A percentile compares a stretch with the other conserved stretches of the same genome.
Evolutionary conservation across 257 asterid genomes (phyloP).

Genomic region (Rauvolfia tetraphylla): DNA sequence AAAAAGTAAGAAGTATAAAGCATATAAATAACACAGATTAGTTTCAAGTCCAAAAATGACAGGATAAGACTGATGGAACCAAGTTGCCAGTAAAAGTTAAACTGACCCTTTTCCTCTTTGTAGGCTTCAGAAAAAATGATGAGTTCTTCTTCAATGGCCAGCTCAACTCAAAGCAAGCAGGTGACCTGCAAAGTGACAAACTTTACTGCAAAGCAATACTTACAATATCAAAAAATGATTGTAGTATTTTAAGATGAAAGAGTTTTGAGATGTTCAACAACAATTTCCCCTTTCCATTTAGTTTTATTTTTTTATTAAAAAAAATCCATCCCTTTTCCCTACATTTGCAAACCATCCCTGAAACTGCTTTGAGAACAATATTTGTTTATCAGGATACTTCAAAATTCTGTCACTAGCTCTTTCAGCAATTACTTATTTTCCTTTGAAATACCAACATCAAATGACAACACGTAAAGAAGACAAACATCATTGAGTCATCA

Average conservation of each 20-base stretch:
- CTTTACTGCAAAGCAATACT: slow-evolving; percentile 1
- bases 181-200: slow-evolving; percentile 55
- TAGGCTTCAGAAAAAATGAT: slow-evolving; percentile 57
- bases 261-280: not conserved
- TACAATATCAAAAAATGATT: not conserved
- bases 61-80: not conserved
- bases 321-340: too few species aligned
- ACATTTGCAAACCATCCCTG: not conserved
- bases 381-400: not conserved
- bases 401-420: not conserved
- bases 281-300: not conserved
- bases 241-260: not conserved
- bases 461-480: not conserved
- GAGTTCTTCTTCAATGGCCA: slow-evolving; percentile 82
- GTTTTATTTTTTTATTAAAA: not conserved
- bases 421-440: not conserved
- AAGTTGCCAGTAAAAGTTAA: slow-evolving; percentile 1
- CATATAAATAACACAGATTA: not conserved
- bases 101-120: slow-evolving; percentile 80
- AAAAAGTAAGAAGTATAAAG: not conserved
- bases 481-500: slow-evolving; percentile 3
- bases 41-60: not conserved
- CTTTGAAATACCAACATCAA: not conserved
- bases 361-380: too few species aligned
- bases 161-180: slow-evolving; percentile 77